Evolutionary conservation across 441 rosid species (phyloP), one percentile per base, ranked within the genome.

Genomic region (Gossypium trilobum): DNA sequence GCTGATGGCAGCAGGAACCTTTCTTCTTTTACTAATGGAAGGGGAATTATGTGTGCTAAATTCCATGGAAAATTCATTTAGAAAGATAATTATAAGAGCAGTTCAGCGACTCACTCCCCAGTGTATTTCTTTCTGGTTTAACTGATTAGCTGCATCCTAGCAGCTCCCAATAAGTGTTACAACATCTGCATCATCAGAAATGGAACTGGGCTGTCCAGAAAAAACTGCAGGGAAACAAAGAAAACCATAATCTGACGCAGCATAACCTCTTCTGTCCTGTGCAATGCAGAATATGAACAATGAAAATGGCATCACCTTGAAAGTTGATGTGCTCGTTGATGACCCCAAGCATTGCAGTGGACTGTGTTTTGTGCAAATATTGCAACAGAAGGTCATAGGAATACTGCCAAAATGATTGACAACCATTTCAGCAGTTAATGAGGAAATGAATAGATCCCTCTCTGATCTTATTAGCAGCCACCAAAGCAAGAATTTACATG

Each of bases 331-430:
- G 97, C 76, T 93, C 99, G 52, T 93, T 93, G 50, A 93, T 81
- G 79, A 93, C 88, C 76, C 98, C 97, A 64, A 90, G 99, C 90
- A 95, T 86, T 44, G 85, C 82, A 69, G 91, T 88, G 48, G 91
- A 93, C 57, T 91, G 88, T 51, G 88, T 81, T 74, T 88, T 91
- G 75, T 89, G 97, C 51, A 95, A 87, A 82, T 90, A 88, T 80
- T 95, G 95, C 84, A 95, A 82, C 75, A 95, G 87, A 46, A 95
- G 97, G 72, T 93, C 98, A 77, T 90, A 84, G 68, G 99, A 89
- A 82, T 90, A 95, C 99, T 95, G 88, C 72, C 64, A 82, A 78
- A 78, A 74, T 22, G 44, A 77, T 44, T 11, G 14, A 39, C 29
- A 78, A 63, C 14, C 68, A 16, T 17, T 19, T 79, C 59, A 86